Base-by-base conservation (phyloP, 2,329 filamentous ascomycete genomes). In the Sclerotinia subarctica region DNA sequence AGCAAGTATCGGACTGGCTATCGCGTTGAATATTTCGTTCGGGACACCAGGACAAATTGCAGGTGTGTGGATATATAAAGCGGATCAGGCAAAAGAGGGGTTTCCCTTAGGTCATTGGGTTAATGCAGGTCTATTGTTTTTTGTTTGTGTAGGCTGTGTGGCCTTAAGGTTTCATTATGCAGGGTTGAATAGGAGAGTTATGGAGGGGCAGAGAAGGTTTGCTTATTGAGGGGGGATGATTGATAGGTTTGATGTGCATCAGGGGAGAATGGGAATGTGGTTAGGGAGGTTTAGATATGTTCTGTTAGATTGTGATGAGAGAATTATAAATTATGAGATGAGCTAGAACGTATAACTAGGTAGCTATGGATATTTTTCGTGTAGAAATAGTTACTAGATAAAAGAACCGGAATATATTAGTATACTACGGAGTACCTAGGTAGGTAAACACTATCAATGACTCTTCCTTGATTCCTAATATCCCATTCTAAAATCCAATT, bases 61-160 rank as follows among this genome's bases (percentile, higher is more conserved):
- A 0, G 90, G 89, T 0, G 88, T 91, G 0, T 92, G 88, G 88
- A 91, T 91, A 70, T 92, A 91, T 78, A 89, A 89, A 74, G 81
- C 85, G 0, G 79, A 84, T 15, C 88, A 92, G 77, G 84, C 82
- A 24, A 76, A 79, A 29, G 78, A 72, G 13, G 89, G 90, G 0
- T 92, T 90, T 75, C 88, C 88, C 0, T 91, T 88, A 0, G 90
- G 90, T 0, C 89, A 92, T 74, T 90, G 86, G 85, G 84, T 83
- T 5, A 90, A 90, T 75, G 86, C 86, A 2, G 87, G 79, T 15
- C 77, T 90, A 72, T 73, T 90, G 52, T 79, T 90, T 17, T 83
- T 88, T 57, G 87, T 88, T 0, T 81, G 83, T 1, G 81, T 79
- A 0, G 86, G 86, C 1, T 84, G 85, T 68, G 73, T 86, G 6